Base-by-base conservation (phyloP, 768 basidiomycete species). In the Pisolithus microcarpus region DNA sequence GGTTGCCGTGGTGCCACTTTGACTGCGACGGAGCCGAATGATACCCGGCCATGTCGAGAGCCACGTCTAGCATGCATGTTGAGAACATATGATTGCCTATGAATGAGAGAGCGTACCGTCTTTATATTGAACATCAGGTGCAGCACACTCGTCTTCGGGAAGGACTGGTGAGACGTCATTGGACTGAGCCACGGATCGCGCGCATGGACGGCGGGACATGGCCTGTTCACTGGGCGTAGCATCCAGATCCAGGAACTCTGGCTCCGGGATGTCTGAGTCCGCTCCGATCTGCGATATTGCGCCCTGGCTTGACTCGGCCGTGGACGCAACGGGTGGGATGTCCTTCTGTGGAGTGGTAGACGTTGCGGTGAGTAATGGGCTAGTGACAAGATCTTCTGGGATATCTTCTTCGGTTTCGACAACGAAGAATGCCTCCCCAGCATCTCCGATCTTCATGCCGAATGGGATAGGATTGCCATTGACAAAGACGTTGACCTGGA, bases 341-440 rank as follows among this genome's bases (percentile, higher is more conserved):
- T 65, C 63, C n/a, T 65, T 61, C n/a, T 61, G 63, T 19, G 63
- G 40, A 1, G 54, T 38, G 9, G 56, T 53, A 24, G 43, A 70
- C 3, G 83, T 84, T 8, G 87, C 80, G 54, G 83, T 75, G 13
- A 95, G 79, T 21, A 99, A 72, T 23, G 96, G 96, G 69, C 88
- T 91, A 0, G 96, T 99, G 56, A 93, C 87, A 54, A 99, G 81
- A 64, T 93, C 89, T 43, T 81, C 86, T 3, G 96, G 95, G 28
- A 98, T 84, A 52, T 97, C 92, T 37, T 85, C 90, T 38, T 94
- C 90, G 0, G 95, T 97, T 69, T 99, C 95, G 58, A 98, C 91
- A 38, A 99, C 87, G 62, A 98, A 98, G 76, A 98, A 99, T 0
- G 94, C 96, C 70, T 99, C 96, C 5, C 96, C 96, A 1, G 96